phyloP scores from a whole-genome alignment of 1,284 basidiomycete genomes.

The Austroboletus novae-zelandiae region DNA sequence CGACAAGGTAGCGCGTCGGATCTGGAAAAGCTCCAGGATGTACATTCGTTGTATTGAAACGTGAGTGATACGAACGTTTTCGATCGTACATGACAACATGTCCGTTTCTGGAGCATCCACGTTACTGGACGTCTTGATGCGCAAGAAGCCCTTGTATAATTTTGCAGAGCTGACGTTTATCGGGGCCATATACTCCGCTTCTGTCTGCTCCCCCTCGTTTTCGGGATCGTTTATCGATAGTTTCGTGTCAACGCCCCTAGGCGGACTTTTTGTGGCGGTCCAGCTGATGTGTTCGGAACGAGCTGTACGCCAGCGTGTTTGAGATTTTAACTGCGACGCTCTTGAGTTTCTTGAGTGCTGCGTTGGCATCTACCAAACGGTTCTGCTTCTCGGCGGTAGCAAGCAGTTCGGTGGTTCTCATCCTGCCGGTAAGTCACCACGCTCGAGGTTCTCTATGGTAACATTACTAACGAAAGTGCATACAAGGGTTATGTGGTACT shows the following conservation, averaged over 20 bases:
- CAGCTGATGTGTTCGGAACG: conserved; percentile 77
- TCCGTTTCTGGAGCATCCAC: conserved; percentile 78
- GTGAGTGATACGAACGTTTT: conserved; percentile 35
- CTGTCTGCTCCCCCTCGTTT: conserved; percentile 75
- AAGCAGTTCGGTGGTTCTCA: conserved; percentile 82
- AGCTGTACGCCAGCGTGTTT: conserved; percentile 84
- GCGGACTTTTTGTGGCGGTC: conserved; percentile 72
- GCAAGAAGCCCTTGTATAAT: conserved; percentile 58
- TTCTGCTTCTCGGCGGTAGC: conserved; percentile 89
- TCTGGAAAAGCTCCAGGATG: conserved; percentile 77
- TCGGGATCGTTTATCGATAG: conserved; percentile 81
- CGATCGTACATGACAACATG: conserved; percentile 64
- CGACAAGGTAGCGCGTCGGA: conserved; percentile 75
- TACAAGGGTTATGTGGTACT: conserved; percentile 73
- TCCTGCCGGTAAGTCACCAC: conserved; percentile 64
- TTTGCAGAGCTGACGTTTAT: conserved; percentile 70
- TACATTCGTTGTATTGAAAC: conserved; percentile 81
- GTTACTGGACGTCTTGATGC: conserved; percentile 78
- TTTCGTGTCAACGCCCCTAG: conserved; percentile 74
- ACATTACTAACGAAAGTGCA: conserved; percentile 2
- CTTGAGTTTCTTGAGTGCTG: conserved; percentile 82
- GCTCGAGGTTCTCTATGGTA: background rate
- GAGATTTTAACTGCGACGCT: conserved; percentile 82
- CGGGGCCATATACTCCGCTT: conserved; percentile 79
- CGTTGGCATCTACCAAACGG: conserved; percentile 63